Conservation (phyloP, 495 filamentous ascomycete species). For the Aspergillus baeticus region DNA sequence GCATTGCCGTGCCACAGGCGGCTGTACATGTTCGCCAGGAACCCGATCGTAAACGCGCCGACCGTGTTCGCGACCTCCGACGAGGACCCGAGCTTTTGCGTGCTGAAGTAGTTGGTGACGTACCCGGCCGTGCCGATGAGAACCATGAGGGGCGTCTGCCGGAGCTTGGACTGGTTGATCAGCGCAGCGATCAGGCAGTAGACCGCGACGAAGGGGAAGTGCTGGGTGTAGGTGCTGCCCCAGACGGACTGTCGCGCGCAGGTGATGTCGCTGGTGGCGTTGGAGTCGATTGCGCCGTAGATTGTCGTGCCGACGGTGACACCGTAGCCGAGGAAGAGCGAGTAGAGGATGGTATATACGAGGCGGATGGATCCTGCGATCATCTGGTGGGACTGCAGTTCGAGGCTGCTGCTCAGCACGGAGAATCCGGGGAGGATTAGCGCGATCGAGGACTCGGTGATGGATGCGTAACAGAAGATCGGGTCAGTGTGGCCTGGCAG, state of each 20-base stretch:
- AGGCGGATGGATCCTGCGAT: constrained; percentile 91
- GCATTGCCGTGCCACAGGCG: constrained; percentile 79
- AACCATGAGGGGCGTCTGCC: constrained; percentile 84
- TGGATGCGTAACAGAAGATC: constrained; percentile 84
- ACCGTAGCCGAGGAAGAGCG: constrained; percentile 89
- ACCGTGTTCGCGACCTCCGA: constrained; percentile 83
- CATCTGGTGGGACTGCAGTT: constrained; percentile 83
- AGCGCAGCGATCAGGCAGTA: constrained; percentile 79
- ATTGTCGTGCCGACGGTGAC: constrained; percentile 91
- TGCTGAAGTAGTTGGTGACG: constrained; percentile 78
- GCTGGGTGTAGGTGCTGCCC: constrained; percentile 39
- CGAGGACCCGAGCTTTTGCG: constrained; percentile 65
- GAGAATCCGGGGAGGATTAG: constrained; percentile 89
- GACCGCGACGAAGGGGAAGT: constrained; percentile 65
- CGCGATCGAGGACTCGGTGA: constrained; percentile 88
- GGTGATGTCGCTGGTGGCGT: constrained; percentile 67
- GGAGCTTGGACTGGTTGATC: constrained; percentile 90
- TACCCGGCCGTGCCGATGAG: constrained; percentile 80
- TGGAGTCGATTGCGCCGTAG: constrained; percentile 76
- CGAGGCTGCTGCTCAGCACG: constrained; percentile 77
- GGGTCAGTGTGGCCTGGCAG: constrained; percentile 43
- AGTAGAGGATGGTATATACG: constrained; percentile 95
- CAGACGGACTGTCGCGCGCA: constrained; percentile 59
- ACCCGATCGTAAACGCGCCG: constrained; percentile 81
- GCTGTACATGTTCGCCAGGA: constrained; percentile 84